phyloP scores from a whole-genome alignment of 805 yeast genomes.

The Candida cerambycidarum region DNA sequence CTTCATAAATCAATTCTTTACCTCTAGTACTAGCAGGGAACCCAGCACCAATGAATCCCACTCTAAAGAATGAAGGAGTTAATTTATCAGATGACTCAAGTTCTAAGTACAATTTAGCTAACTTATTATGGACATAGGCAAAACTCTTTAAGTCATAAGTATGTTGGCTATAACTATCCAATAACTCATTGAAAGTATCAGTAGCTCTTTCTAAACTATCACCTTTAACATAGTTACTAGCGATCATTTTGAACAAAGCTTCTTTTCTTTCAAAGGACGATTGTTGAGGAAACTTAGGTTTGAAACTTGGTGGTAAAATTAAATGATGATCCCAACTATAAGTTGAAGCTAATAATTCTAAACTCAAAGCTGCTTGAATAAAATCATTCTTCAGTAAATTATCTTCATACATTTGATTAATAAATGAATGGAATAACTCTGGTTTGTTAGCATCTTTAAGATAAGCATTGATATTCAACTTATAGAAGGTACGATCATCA shows the following conservation, averaged over 20 bases:
- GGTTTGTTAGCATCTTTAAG: constrained; percentile 77
- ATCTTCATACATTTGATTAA: constrained; percentile 69
- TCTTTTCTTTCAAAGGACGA: constrained; percentile 81
- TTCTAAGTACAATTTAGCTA: constrained; percentile 65
- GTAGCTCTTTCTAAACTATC: constrained; percentile 77
- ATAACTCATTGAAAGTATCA: constrained; percentile 71
- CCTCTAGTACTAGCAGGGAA: constrained; percentile 78
- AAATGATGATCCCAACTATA: constrained; percentile 69
- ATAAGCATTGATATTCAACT: constrained; percentile 71
- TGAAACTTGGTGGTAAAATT: constrained; percentile 52
- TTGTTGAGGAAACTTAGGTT: constrained; percentile 78
- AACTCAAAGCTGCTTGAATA: constrained; percentile 81
- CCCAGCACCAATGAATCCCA: constrained; percentile 79
- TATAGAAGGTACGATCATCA: constrained; percentile 81
- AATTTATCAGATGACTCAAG: constrained; percentile 69
- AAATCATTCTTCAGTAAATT: constrained; percentile 59
- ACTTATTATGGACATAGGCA: constrained; percentile 64
- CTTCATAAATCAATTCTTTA: constrained; percentile 79
- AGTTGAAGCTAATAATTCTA: constrained; percentile 74
- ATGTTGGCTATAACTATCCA: constrained; percentile 68
- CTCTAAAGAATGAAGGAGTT: constrained; percentile 76
- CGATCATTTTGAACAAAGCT: constrained; percentile 65
- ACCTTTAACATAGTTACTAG: constrained; percentile 67
- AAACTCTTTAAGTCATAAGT: constrained; percentile 77
- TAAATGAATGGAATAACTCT: constrained; percentile 75